Evolutionary conservation across 225 moss, liverwort and hornwort species (phyloP), one percentile per base, ranked within the genome.

Genomic region (Sphagnum tenellum): DNA sequence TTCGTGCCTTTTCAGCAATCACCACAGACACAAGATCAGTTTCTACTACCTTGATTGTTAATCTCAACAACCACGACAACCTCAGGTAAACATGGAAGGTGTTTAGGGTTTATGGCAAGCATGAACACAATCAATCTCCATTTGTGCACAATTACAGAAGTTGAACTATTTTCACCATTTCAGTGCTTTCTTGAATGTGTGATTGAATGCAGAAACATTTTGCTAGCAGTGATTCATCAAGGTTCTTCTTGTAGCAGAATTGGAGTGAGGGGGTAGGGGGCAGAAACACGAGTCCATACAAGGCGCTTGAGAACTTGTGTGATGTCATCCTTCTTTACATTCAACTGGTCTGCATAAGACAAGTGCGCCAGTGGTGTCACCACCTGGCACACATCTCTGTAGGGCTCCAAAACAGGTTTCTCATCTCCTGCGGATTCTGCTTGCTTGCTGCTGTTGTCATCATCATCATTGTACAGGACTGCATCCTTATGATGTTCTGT

Each of bases 291-390:
- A 57, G 57, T 65, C 66, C 89, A 74, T 83, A 99, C 98, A 71
- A 99, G 77, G 72, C 93, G 89, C 75, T 93, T 99, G 56, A 99
- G 93, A 44, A 89, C 84, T 78, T 99, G 93, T 46, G 72, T 49
- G 53, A 99, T 79, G 9, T 74, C 80, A 65, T 89, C 90, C 71
- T 89, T 89, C 73, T 99, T 99, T 66, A 80, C 73, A 29, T 50
- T 76, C 52, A 99, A 76, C 74, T 99, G 98, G 49, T 93, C 90
- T 67, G 89, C 88, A 56, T 99, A 99, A 8, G 82, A 59, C 72
- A 82, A 61, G 61, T 88, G 73, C 45, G 89, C 89, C 49, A 93
- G 87, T 56, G 98, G 98, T 63, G 93, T 99, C 60, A 99, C 98
- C 54, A 87, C 98, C 72, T 99, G 89, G 51, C 89, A 84, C 14